These are phyloP conservation scores for Cubamyces sp. DNA, from an alignment of 768 basidiomycete genomes.

Conservation along the genomic window DNA sequence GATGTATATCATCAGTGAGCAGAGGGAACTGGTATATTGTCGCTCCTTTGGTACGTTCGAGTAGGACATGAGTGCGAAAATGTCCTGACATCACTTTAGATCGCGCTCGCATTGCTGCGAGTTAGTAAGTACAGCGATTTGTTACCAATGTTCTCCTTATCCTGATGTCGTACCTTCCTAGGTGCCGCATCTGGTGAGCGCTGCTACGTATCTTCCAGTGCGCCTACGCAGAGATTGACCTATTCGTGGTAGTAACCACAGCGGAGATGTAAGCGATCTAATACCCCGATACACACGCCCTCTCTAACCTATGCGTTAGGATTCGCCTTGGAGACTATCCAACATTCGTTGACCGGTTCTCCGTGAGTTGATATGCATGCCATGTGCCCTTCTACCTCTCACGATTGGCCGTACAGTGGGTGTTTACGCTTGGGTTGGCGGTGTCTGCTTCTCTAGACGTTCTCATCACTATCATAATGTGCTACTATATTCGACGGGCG, in stretches of 20 bases:
- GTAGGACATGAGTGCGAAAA: too few species aligned
- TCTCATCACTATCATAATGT: conserved; percentile 31
- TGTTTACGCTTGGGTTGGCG: conserved; percentile 34
- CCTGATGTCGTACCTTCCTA: not conserved
- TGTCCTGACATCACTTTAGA: not conserved
- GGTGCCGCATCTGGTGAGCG: conserved; percentile 23
- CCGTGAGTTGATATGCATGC: conserved; percentile 10
- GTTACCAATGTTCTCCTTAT: not conserved
- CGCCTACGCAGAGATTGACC: not conserved
- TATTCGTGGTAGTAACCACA: conserved; percentile 1
- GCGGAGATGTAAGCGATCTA: conserved; percentile 12
- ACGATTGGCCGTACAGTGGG: conserved; percentile 23
- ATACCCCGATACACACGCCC: not conserved
- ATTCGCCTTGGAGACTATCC: conserved; percentile 24
- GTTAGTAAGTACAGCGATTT: conserved; percentile 13
- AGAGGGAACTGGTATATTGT: conserved; percentile 28
- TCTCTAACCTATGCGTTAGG: conserved; percentile 5
- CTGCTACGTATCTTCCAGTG: too few species aligned
- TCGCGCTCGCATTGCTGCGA: conserved; percentile 15
- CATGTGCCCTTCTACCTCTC: not conserved
- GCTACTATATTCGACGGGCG: conserved; percentile 29
- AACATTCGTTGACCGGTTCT: conserved; percentile 18
- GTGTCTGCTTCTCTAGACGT: conserved; percentile 32
- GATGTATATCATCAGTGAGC: conserved; percentile 20
- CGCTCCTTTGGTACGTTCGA: conserved; percentile 20